Base-by-base conservation (phyloP, 768 basidiomycete genomes). In the Boletellus sp. region DNA sequence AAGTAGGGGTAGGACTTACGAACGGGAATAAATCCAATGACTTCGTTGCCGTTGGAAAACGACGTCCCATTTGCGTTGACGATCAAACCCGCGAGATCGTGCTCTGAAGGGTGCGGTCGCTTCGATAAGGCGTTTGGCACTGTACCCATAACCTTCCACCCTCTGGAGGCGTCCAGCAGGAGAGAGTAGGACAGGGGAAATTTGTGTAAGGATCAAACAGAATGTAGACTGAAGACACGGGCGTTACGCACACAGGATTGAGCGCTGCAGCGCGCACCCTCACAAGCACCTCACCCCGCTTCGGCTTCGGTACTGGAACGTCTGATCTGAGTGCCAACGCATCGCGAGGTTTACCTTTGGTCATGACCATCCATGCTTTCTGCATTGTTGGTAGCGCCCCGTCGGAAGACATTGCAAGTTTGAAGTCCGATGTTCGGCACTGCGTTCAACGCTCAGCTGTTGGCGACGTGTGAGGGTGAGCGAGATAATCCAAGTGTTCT, bases 81-180 rank as follows among this genome's bases (percentile, higher is more conserved):
- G 12, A 91, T 67, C 5, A 78, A 69, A 3, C 89, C 89, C 0
- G 84, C 67, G 24, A 88, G 65, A 57, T 91, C 89, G 45, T 73
- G 60, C 56, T 84, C 87, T 24, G 81, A 72, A 1, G 79, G 68
- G 26, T 75, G 67, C 1, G 85, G 84, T 22, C 79, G 70, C 9
- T 60, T 64, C 3, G 70, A 67, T 9, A 83, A 12, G 42, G 78
- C 70, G 36, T 72, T 75, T 10, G 83, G 83, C 13, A 77, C 13
- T 1, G 67, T 1, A 16, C 59, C 60, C 77, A 85, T 78, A 1
- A 80, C 0, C 59, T 87, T 87, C 64, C 76, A 83, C 0, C 78
- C 83, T 32, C 85, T 86, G 54, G 31, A 48, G 19, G 13, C 6
- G 36, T 20, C n/a, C 42, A 9, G 11, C n/a, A 3, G 10, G 17